Base-by-base conservation (phyloP, 257 asterid genomes). In the Coffea eugenioides region DNA sequence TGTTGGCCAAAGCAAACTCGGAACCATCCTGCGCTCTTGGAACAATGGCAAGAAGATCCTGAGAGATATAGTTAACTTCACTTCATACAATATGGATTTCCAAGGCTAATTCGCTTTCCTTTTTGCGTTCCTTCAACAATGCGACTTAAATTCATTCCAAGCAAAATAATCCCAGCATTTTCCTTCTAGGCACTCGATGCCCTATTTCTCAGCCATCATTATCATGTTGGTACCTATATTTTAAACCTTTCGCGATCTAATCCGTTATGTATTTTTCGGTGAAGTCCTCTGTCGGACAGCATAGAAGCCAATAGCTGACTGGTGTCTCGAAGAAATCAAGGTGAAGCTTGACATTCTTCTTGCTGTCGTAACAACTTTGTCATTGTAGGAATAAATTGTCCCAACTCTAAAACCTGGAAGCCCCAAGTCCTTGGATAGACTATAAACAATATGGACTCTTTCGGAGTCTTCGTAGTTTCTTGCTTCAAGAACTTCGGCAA, bases 1-100 rank as follows among this genome's bases (percentile, higher is more conserved):
- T 86, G 80, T 88, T 88, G 18, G 91, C 91, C 91, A 74, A 88
- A 88, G 45, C 91, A 88, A 78, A 86, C 87, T 68, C 91, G 81
- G 54, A 88, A 88, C 91, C 90, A 88, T n/a, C 90, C 91, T 18
- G 91, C n/a, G 88, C 68, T 88, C 91, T 0, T n/a, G n/a, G 90
- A 78, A 54, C 90, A 88, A 74, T 88, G 91, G 77, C 91, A 88
- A 48, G 91, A 88, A 51, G 87, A 86, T 18, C 91, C 91, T 4
- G 91, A n/a, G 91, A 66, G 91, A 88, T 13, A 88, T 86, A 45
- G 86, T 88, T 56, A 88, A 48, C 76, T 79, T 84, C 73, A 86
- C 88, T 65, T 88, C 83, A 27, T 83, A 41, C 73, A 88, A 39
- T 14, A 88, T 84, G 8, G 66, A 18, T 9, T 84, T 79, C 91